A percentile compares a stretch with the other conserved stretches of the same genome.
Conservation (phyloP, 805 yeast species). For the Myxozyma udenii region DNA sequence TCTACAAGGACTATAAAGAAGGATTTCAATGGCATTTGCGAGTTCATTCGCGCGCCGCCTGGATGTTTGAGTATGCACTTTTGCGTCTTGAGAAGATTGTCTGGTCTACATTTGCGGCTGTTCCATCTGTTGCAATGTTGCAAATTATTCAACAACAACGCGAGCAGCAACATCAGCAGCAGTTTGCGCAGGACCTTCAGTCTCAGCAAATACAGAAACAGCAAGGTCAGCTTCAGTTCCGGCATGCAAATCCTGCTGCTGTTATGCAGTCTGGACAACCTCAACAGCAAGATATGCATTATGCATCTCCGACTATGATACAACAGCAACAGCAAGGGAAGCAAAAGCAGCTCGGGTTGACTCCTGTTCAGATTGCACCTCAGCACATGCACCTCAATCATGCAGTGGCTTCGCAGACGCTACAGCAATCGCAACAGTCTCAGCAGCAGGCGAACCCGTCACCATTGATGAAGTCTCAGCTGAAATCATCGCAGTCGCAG, state of each 20-base stretch:
- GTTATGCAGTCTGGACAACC: too few relatives aligned
- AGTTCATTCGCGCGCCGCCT: conserved; percentile 30
- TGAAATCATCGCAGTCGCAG: too few relatives aligned
- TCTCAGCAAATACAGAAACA: neutral
- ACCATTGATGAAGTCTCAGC: neutral
- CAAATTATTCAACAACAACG: neutral
- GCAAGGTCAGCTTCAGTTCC: conserved; percentile 1
- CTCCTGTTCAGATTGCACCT: neutral
- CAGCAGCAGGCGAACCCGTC: neutral
- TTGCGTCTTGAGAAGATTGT: conserved; percentile 27
- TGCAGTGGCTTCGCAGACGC: neutral
- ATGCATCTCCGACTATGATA: neutral
- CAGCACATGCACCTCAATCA: neutral
- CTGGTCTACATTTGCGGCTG: conserved; percentile 29
- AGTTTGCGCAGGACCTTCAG: neutral
- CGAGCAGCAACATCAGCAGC: conserved; percentile 3
- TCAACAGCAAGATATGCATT: neutral
- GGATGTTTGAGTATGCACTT: conserved; percentile 31
- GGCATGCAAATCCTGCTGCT: neutral
- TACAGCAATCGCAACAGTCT: neutral
- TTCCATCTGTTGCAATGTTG: conserved; percentile 4
- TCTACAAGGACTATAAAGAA: conserved; percentile 20
- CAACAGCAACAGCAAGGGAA: neutral
- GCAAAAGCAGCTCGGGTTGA: neutral
- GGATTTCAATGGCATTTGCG: conserved; percentile 31